Evolutionary conservation across 345 rosid genomes (phyloP), one percentile per base, ranked within the genome.

Genomic region (Pistacia atlantica): DNA sequence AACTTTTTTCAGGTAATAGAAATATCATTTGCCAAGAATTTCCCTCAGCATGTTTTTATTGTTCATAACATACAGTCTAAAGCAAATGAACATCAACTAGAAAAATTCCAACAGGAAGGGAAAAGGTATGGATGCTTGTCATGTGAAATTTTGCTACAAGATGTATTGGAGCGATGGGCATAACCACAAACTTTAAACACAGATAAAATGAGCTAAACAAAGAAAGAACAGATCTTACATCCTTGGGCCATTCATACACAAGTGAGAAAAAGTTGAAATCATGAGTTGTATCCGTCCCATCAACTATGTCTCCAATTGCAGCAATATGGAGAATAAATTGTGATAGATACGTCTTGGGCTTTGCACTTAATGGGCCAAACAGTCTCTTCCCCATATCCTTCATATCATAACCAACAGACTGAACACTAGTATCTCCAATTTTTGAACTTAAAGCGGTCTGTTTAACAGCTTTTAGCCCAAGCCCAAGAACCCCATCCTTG

Each of bases 221-320:
- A 66, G 74, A 35, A 77, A 73, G 46, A 49, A 76, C 73, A 77
- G 66, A 64, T 18, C 98, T 84, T 93, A 95, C 99, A 78, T 95
- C 99, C 89, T 92, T 95, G 38, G 98, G 99, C 98, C 99, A 92
- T 83, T 95, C 99, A 65, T 95, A 93, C 56, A 91, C 91, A 70
- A 92, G 87, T 31, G 98, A 90, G 87, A 95, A 95, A 83, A 89
- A 95, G 90, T 95, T 95, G 88, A 95, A 95, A 88, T 95, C 99
- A 71, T 95, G 99, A 78, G 99, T 95, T 71, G 98, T 93, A 80
- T 95, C 99, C 42, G 97, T 93, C 81, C 99, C 99, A 78, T 93
- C 98, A 78, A 95, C 99, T 85, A 92, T 92, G 84, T 95, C 99
- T 81, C 99, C 99, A 74, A 95, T 89, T 54, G 99, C 98, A 81